Conservation (phyloP, 495 filamentous ascomycete genomes). For the Cercophora samala region DNA sequence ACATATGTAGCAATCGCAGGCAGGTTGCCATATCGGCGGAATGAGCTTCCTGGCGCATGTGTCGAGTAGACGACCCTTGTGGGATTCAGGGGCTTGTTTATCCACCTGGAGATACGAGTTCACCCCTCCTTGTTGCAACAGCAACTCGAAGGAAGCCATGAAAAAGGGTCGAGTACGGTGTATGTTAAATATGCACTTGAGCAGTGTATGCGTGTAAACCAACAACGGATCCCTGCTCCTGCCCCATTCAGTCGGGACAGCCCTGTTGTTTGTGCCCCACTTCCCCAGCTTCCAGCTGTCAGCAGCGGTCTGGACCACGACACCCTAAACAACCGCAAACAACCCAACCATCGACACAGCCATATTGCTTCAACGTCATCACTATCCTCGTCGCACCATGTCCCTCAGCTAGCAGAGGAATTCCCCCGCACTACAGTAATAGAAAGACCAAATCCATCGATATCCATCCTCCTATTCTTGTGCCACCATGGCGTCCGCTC, state of each 20-base stretch:
- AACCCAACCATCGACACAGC: neutral
- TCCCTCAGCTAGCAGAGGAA: neutral
- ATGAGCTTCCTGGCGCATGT: neutral
- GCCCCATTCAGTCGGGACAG: neutral
- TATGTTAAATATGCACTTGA: neutral
- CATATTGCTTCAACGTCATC: neutral
- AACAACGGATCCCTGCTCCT: neutral
- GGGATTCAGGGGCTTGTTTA: neutral
- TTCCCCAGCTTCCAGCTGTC: neutral
- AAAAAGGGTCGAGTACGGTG: no score
- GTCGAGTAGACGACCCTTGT: neutral
- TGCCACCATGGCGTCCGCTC: slow-evolving; percentile 33
- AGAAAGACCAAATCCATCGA: neutral
- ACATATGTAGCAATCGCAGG: neutral
- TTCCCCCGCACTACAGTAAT: neutral
- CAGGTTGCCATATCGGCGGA: neutral
- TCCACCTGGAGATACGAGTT: no score
- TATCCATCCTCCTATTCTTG: neutral
- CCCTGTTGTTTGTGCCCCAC: neutral
- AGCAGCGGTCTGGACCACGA: neutral
- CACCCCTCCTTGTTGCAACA: no score
- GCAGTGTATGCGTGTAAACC: neutral
- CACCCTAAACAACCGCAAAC: neutral
- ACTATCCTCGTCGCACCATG: neutral
- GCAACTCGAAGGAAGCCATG: no score